These are phyloP conservation scores for Vanrija sp. DNA, from an alignment of 1,284 basidiomycete genomes.

Conservation along the genomic window DNA sequence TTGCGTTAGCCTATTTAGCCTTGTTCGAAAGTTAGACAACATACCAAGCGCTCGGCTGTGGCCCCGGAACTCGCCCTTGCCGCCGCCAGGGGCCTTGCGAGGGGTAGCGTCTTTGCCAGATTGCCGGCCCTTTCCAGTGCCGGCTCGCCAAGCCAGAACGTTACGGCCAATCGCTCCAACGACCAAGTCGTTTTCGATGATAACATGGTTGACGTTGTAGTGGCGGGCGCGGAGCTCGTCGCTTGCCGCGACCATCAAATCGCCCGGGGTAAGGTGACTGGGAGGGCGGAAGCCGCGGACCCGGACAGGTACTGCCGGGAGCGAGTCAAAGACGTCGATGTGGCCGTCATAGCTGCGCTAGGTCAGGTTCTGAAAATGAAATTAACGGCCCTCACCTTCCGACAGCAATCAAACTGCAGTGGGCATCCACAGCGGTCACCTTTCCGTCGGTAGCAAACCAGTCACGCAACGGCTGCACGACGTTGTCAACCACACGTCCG, in stretches of 20 bases:
- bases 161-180: slow-evolving; percentile 41
- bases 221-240: slow-evolving; percentile 29
- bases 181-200: slow-evolving; percentile 45
- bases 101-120: slow-evolving; percentile 23
- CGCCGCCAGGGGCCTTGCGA: slow-evolving; percentile 22
- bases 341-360: slow-evolving; percentile 32
- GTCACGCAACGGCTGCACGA: slow-evolving; percentile 22
- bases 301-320: slow-evolving; percentile 26
- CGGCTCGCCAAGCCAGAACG: slow-evolving; percentile 45
- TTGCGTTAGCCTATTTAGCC: not conserved
- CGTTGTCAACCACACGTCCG: slow-evolving; percentile 1
- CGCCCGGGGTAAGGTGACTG: slow-evolving; percentile 30
- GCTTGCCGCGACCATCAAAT: slow-evolving; percentile 27
- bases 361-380: not conserved
- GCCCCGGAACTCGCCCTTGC: slow-evolving; percentile 23
- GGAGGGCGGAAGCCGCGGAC: slow-evolving; percentile 38
- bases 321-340: slow-evolving; percentile 43
- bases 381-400: slow-evolving; percentile 27
- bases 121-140: slow-evolving; percentile 36
- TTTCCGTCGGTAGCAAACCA: slow-evolving; percentile 35
- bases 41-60: slow-evolving; percentile 23
- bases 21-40: not conserved
- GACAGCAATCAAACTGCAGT: slow-evolving; percentile 39
- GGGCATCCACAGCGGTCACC: slow-evolving; percentile 37
- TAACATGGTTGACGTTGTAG: slow-evolving; percentile 43